Evolutionary conservation across 2,329 filamentous ascomycete species (phyloP), one percentile per base, ranked within the genome.

Genomic region (Dichotomopilus funicola): DNA sequence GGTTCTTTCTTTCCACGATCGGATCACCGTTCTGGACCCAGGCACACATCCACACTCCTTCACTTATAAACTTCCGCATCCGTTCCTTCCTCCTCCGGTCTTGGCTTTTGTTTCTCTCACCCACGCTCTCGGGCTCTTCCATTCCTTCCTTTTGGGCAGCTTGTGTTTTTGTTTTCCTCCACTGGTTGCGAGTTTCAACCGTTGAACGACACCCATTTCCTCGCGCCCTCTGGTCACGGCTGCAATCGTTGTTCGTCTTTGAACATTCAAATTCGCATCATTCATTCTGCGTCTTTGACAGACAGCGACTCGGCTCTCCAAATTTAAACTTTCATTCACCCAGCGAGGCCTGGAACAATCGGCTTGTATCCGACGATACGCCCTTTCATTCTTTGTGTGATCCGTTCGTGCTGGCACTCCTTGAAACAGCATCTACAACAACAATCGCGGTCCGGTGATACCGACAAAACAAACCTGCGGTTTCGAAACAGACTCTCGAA

Each of bases 211-310:
- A 42, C 33, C 49, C 36, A 42, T 53, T 33, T 53, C 56, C 55
- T 50, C 51, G 47, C 48, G 47, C 56, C 45, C 57, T 53, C 51
- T 44, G 50, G 53, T 55, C 40, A 57, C 55, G 52, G 43, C 44
- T 53, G 54, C 54, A 52, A 48, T 59, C 60, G 55, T 12, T 38
- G 4, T 56, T 53, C 57, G 51, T 58, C 45, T 49, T 53, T 11
- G 54, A 51, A 57, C 44, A 33, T 51, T 41, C 61, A 64, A 63
- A 59, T 54, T 65, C 66, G 66, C 68, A 72, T 71, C 69, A 73
- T 67, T 68, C 68, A 60, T 71, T 71, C 66, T 68, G 74, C 71
- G 73, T 78, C 77, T 79, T 79, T 78, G 76, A 79, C 64, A 79
- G 77, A 78, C 71, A 59, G 71, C 72, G 44, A 54, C 40, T 51